Percentiles rank a stretch among this genome's conserved stretches.
These are phyloP conservation scores for Pyrenophora tritici-repentis DNA, from an alignment of 2,329 filamentous ascomycete genomes.

Conservation along the genomic window DNA sequence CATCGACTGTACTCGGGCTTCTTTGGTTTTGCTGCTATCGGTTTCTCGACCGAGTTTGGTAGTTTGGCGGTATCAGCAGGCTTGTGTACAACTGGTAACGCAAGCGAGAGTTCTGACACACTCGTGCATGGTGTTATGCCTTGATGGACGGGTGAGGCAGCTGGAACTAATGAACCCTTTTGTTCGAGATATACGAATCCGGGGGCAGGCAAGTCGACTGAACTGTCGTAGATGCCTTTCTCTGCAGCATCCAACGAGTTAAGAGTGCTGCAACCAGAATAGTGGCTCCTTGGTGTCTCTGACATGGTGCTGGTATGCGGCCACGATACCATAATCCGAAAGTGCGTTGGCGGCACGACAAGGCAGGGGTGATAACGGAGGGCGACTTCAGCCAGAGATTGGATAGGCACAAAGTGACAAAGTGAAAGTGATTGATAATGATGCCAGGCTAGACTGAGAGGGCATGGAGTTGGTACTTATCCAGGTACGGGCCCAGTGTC, in stretches of 20 bases:
- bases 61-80: slow-evolving; percentile 24
- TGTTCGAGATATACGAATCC: slow-evolving; percentile 36
- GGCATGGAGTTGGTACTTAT: slow-evolving; percentile 21
- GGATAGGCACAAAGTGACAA: slow-evolving; percentile 2
- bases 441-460: slow-evolving; percentile 9
- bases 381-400: neutral
- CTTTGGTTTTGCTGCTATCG: slow-evolving; percentile 8
- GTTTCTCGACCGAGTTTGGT: slow-evolving; percentile 24
- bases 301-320: slow-evolving; percentile 28
- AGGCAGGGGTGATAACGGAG: neutral
- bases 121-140: slow-evolving; percentile 42
- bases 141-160: slow-evolving; percentile 36
- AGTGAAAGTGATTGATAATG: slow-evolving; percentile 17
- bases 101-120: slow-evolving; percentile 39
- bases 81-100: slow-evolving; percentile 22
- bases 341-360: neutral
- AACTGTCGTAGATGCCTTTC: slow-evolving; percentile 38
- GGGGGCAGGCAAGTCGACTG: slow-evolving; percentile 30
- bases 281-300: slow-evolving; percentile 21
- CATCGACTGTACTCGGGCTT: slow-evolving; percentile 36
- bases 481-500: slow-evolving; percentile 3
- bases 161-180: slow-evolving; percentile 12
- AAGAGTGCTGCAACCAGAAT: slow-evolving; percentile 21
- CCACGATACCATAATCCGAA: neutral
- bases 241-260: slow-evolving; percentile 41